Base-by-base conservation (phyloP, 2,329 filamentous ascomycete species). In the Penicillium digitatum region DNA sequence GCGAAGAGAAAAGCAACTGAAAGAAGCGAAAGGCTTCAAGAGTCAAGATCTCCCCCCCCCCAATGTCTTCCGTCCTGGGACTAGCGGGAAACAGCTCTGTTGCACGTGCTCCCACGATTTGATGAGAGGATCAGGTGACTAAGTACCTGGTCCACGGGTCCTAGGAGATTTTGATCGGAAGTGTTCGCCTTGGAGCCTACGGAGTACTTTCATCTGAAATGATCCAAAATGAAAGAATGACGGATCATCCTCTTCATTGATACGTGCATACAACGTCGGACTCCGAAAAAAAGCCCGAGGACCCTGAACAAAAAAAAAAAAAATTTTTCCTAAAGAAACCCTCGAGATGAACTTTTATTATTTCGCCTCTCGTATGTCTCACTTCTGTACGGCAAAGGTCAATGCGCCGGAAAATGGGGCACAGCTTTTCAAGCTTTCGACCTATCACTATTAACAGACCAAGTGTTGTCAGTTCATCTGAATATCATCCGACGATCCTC, bases 81-180 rank as follows among this genome's bases (percentile, higher is more conserved):
- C 46, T 63, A 62, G 61, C 18, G 57, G 56, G 11, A 22, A 51
- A 42, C 31, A 62, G 60, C 56, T 62, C 45, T 42, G 18, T 52
- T 35, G 52, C 62, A 64, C 62, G 62, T 64, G 62, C 57, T 52
- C 27, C 48, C 16, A 46, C 32, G 38, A 58, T 63, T 59, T 59
- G 61, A 55, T 61, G 44, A 35, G 31, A 49, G 22, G 5, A 35
- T 42, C 57, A 57, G 48, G 35, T 60, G 52, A 56, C 57, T 48
- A 47, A 32, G 20, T 46, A 31, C 9, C 3, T 27, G 26, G 5
- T 27, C 6, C 20, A 20, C 20, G 26, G 20, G 29, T 40, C n/a
- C 22, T 24, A 12, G 14, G 11, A 18, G 16, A 11, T 11, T 45
- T 3, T n/a, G n/a, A n/a, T n/a, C n/a, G n/a, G n/a, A n/a, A n/a